A percentile compares a stretch with the other conserved stretches of the same genome.
These are phyloP conservation scores for Colletotrichum sp. DNA, from an alignment of 2,329 filamentous ascomycete species.

Conservation along the genomic window DNA sequence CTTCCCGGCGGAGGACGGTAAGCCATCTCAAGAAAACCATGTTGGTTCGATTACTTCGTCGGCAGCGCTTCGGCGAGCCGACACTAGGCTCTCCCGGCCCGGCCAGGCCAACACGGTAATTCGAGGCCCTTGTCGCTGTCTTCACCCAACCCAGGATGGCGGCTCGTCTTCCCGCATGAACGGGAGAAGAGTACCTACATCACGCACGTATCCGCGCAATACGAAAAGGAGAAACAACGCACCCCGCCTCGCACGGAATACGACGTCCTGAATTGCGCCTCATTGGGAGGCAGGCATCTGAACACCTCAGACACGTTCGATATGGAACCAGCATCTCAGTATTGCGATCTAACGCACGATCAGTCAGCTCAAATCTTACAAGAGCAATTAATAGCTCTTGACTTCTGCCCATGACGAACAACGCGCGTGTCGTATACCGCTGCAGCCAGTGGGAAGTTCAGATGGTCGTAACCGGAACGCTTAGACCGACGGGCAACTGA, in stretches of 20 bases:
- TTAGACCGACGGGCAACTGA: not conserved
- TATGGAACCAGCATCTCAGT: not conserved
- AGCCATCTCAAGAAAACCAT: not conserved
- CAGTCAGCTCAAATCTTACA: not conserved
- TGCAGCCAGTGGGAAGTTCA: constrained; percentile 6
- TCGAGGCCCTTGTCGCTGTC: not conserved
- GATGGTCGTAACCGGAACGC: constrained; percentile 5
- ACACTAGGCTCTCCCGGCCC: not conserved
- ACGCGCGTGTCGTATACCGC: not conserved
- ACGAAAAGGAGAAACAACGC: not conserved
- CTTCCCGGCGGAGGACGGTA: not conserved
- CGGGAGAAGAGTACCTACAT: not conserved
- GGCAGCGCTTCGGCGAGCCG: not conserved
- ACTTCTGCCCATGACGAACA: not conserved
- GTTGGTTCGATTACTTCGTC: not conserved
- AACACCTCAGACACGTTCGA: constrained; percentile 1
- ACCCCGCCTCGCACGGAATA: not conserved
- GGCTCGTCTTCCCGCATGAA: not conserved
- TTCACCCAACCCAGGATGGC: not conserved
- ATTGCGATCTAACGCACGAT: not conserved
- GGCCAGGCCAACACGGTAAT: not conserved
- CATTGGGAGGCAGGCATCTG: not conserved
- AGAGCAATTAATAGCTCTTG: not conserved
- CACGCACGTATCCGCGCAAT: not conserved
- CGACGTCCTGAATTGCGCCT: not conserved